Evolutionary conservation across 2,329 filamentous ascomycete species (phyloP), one percentile per base, ranked within the genome.

Genomic region (Bipolaris gigantea): DNA sequence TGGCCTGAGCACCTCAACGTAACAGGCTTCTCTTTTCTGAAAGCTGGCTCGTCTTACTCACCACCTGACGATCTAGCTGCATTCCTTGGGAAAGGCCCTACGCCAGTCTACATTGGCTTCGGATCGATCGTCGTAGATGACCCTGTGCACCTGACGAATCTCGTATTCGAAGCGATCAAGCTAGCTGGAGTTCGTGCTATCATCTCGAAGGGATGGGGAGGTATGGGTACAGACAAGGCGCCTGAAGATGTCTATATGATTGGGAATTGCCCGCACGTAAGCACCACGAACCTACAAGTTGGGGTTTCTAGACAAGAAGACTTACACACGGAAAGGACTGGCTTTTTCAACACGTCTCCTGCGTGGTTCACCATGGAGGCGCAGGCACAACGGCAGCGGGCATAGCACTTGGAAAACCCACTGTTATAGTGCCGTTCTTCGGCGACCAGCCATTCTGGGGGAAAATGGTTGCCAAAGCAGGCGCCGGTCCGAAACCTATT

Each of bases 361-460:
- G 76, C 13, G 83, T 85, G 0, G 76, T 85, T 0, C 83, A 86
- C 55, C 83, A 86, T 48, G 83, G 83, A 18, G 83, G 83, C 7
- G 83, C 83, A 13, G 83, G 83, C 4, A 85, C 82, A 0, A 85
- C 83, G 2, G 82, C 83, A 1, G 79, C 77, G 34, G 82, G 83
- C 1, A 75, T 85, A 4, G 66, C 74, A 2, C 75, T 80, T 42
- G 82, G 78, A 0, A 70, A 75, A 16, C 82, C 83, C 0, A 85
- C 83, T 0, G 66, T 79, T 0, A 76, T 85, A 18, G 78, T 85
- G 0, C 83, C 83, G 0, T 85, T 84, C 60, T 84, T 84, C 57
- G 81, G 81, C 43, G 82, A 84, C n/a, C 81, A 83, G 60, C 78
- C 77, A 1, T 83, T 84, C 62, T 84, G 81, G 81, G 81, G 80